phyloP scores from a whole-genome alignment of 1,284 basidiomycete species.

The Neonothopanus nambi region DNA sequence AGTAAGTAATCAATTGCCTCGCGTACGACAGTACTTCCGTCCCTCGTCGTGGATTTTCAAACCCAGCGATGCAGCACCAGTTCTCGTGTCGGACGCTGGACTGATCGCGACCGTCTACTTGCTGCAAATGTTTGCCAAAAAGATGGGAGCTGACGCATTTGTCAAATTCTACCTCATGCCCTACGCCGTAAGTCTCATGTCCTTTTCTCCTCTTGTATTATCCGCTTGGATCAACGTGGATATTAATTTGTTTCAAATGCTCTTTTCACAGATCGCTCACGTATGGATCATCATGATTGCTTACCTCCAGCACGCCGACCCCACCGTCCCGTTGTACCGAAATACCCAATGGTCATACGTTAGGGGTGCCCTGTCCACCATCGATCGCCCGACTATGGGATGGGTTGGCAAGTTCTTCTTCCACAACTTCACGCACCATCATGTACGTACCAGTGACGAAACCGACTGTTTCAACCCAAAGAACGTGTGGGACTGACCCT shows the following conservation, averaged over 20 bases:
- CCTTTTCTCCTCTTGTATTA: neutral
- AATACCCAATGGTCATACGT: constrained; percentile 69
- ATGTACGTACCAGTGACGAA: too few relatives aligned
- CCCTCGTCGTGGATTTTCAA: constrained; percentile 78
- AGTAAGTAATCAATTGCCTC: neutral
- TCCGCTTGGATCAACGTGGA: neutral
- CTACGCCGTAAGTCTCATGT: constrained; percentile 47
- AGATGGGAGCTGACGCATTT: constrained; percentile 43
- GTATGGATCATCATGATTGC: constrained; percentile 70
- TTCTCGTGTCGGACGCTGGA: constrained; percentile 53
- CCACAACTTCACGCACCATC: constrained; percentile 52
- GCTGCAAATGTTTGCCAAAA: constrained; percentile 38
- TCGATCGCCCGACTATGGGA: constrained; percentile 71
- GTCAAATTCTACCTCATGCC: constrained; percentile 52
- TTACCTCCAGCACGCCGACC: constrained; percentile 78
- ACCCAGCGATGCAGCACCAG: constrained; percentile 56
- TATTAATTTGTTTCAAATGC: neutral
- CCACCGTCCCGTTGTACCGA: constrained; percentile 53
- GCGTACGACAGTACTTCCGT: constrained; percentile 52
- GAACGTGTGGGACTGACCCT: neutral
- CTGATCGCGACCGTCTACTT: constrained; percentile 41
- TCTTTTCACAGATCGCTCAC: constrained; percentile 35
- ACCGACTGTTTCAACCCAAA: neutral
- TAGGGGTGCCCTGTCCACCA: constrained; percentile 73
- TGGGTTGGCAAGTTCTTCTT: constrained; percentile 53